Evolutionary conservation across 805 yeast genomes (phyloP), one percentile per base, ranked within the genome.

Genomic region (Metschnikowia similis): DNA sequence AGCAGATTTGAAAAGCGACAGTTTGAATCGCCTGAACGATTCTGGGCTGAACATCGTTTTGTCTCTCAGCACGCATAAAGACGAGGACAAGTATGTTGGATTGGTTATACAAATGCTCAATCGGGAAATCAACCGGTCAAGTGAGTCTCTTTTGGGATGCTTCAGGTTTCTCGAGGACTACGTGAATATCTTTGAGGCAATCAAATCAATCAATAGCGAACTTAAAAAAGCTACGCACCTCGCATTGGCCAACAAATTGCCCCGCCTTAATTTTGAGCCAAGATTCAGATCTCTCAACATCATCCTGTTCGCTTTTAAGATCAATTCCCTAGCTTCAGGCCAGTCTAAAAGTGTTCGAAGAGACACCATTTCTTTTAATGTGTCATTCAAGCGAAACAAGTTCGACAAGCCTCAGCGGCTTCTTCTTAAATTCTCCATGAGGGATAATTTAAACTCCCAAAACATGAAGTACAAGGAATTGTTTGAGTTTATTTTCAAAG

Each of bases 381-480:
- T 69, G 35, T 56, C 58, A 10, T 65, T 68, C 55, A 64, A 56
- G 53, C 52, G 50, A 29, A 70, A 71, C 55, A 67, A 62, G 50
- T 72, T 73, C 46, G 65, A 64, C 41, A 55, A 51, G 21, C 48
- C 41, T 10, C 47, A 55, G 30, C 48, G 59, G 52, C 50, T 64
- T 54, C 42, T 64, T 47, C 43, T 56, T 45, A 61, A 66, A 52
- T 56, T 72, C 6, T 66, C 71, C 13, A 57, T 72, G 62, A 65
- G 64, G 41, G 73, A 72, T 34, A 72, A 71, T 54, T 62, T 72
- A 49, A 69, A 64, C 49, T 54, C 66, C 17, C 66, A 65, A 49
- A 71, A 71, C 52, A 47, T 70, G 42, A 70, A 71, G 58, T 69
- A 66, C 51, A 71, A 70, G 49, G 60, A 60, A 47, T 58, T 73